Evolutionary conservation across 805 yeast genomes (phyloP), one percentile per base, ranked within the genome.

Genomic region (Starmerella lactis-condensi): DNA sequence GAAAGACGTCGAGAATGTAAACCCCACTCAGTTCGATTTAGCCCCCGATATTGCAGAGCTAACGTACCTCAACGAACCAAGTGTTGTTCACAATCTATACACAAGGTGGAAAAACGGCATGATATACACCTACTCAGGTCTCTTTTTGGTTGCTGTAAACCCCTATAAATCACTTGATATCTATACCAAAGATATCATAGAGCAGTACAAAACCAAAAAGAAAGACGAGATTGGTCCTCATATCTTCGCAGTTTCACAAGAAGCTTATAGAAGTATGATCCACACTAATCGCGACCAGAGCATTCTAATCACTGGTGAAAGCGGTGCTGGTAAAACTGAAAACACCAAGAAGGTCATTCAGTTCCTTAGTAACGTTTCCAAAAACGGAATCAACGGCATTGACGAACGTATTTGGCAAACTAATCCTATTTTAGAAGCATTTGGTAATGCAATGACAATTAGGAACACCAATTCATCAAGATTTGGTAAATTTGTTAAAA

Each of bases 241-340:
- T 51, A 82, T 89, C 24, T 89, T 72, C 54, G 91, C 92, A 1
- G 72, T 77, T 19, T 76, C 93, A 0, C 93, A 89, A 46, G 69
- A 70, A 28, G 92, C 96, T 1, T 78, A 72, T 44, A 67, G 79
- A 39, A 76, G 73, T 45, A 58, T 89, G 50, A 57, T 79, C 9
- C 60, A 64, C 9, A 72, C 75, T 40, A 62, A 59, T 30, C 71
- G 70, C 45, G 75, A 83, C 52, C 98, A 89, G 57, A 73, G 91
- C 9, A 81, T 89, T 33, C 60, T 89, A 30, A 95, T 89, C n/a
- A 89, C 98, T 0, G 99, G 99, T 41, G 99, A 89, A 51, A 75
- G 92, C 16, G 99, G 99, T 42, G 98, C 99, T 0, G 99, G 99
- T 32, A 89, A 89, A 51, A 89, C 99, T 0, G 98, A 89, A 56